Percentiles rank a stretch among this genome's conserved stretches.
Conservation (phyloP, 2,329 filamentous ascomycete species). For the Fusarium succisae region DNA sequence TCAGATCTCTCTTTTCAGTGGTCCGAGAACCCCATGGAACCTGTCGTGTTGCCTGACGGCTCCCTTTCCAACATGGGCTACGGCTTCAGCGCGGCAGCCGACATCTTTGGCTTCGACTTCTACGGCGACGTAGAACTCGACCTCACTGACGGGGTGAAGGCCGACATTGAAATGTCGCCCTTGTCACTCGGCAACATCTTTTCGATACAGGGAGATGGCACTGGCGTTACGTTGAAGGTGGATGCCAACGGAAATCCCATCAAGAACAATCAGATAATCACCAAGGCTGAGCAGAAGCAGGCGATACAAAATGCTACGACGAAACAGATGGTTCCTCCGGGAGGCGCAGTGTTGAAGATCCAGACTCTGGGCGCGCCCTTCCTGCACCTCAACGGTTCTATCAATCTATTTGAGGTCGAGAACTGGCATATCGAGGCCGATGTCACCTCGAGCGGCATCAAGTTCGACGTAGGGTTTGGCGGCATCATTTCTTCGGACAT, state of each 20-base stretch:
- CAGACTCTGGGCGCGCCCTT: not conserved
- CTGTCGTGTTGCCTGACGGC: not conserved
- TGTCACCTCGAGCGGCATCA: not conserved
- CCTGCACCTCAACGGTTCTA: not conserved
- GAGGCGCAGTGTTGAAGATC: not conserved
- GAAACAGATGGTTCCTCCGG: not conserved
- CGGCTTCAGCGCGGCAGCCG: not conserved
- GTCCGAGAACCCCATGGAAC: not conserved
- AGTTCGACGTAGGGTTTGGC: not conserved
- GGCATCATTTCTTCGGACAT: not conserved
- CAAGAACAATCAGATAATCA: not conserved
- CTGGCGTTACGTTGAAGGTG: not conserved
- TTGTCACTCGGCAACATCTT: not conserved
- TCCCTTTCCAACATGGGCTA: not conserved
- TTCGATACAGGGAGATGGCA: not conserved
- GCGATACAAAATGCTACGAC: not conserved
- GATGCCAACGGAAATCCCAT: not conserved
- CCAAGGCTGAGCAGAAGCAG: not conserved
- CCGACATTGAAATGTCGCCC: not conserved
- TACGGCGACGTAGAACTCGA: not conserved
- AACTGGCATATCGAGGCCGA: not conserved
- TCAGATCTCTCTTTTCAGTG: not conserved
- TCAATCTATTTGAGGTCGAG: not conserved
- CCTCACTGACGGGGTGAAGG: not conserved
- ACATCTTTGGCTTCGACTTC: not conserved